Evolutionary conservation across 805 yeast genomes (phyloP).

Genomic region (Citeromyces nyonsensis): DNA sequence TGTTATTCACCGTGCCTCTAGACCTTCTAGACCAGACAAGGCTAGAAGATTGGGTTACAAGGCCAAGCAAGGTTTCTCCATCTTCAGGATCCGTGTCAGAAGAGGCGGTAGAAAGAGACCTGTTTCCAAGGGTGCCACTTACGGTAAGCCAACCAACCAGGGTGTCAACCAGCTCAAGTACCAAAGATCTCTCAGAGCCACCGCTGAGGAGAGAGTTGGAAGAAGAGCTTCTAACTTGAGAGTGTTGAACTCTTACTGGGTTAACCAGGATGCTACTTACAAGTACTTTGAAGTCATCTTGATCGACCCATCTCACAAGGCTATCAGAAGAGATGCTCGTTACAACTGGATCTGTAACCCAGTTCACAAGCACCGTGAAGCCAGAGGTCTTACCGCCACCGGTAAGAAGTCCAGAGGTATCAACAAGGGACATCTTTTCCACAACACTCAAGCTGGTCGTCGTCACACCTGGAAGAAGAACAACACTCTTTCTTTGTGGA

Average conservation of each 20-base stretch:
- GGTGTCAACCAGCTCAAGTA: conserved; percentile 98
- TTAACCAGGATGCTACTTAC: conserved; percentile 98
- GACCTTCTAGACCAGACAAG: conserved; percentile 99
- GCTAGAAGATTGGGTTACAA: conserved; percentile 99
- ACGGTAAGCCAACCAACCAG: conserved; percentile 99
- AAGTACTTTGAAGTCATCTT: conserved; percentile 97
- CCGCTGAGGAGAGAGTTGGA: conserved; percentile 99
- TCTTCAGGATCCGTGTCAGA: conserved; percentile 98
- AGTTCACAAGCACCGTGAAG: conserved; percentile 99
- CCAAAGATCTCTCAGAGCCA: conserved; percentile 95
- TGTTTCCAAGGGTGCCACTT: conserved; percentile 99
- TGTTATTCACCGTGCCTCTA: conserved; percentile 96
- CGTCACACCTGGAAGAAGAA: conserved; percentile 99
- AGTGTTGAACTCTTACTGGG: conserved; percentile 99
- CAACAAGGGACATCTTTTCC: conserved; percentile 99
- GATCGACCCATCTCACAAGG: conserved; percentile 96
- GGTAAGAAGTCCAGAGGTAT: conserved; percentile 99
- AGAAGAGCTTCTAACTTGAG: conserved; percentile 98
- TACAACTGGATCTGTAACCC: conserved; percentile 99
- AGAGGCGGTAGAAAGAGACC: conserved; percentile 99
- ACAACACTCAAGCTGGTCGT: conserved; percentile 97
- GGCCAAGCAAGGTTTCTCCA: conserved; percentile 99
- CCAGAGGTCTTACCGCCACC: conserved; percentile 95
- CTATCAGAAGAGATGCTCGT: conserved; percentile 96
- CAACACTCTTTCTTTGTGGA: conserved; percentile 97